Evolutionary conservation across 495 filamentous ascomycete genomes (phyloP), one percentile per base, ranked within the genome.

Genomic region (Articulospora tetracladia): DNA sequence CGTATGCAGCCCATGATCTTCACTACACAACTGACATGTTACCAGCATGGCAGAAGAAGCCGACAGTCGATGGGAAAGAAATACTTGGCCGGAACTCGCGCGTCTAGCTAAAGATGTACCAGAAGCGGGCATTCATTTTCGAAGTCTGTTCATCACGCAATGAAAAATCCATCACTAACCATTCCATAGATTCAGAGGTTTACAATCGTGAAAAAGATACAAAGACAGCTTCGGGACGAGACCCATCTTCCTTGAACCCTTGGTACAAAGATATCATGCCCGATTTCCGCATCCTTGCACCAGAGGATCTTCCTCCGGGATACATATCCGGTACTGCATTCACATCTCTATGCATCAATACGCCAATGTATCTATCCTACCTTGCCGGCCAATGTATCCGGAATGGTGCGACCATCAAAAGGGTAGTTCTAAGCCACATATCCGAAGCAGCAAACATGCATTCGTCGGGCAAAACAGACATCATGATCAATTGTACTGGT

Each of bases 331-430:
- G 81, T 10, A 87, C 82, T 28, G 74, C 76, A 41, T 97, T 92
- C 69, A 90, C 80, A 1, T 93, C 89, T 0, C 86, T 96, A 23
- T 97, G 92, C 73, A 93, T 98, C 69, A 97, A 98, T 75, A 87
- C 88, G 0, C 84, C 89, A 47, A 65, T 97, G 56, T 97, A 97
- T 75, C 85, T 96, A 11, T 85, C 91, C 12, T 97, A 89, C 81
- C 84, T 98, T 0, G 73, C 87, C 0, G 84, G 85, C 1, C 86
- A 93, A 71, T 96, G 91, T 74, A 77, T 86, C 8, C 78, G 78
- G 60, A 79, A 80, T 48, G 91, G 90, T 11, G 85, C 88, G 0
- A 72, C 82, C 6, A 76, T 98, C 68, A 83, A 71, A 34, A 75
- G 83, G 17, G 79, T 67, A 0, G 60, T 72, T 8, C 58, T 94